These are phyloP conservation scores for Fraxinus sp. DNA, from an alignment of 305 asterid species.

Conservation along the genomic window DNA sequence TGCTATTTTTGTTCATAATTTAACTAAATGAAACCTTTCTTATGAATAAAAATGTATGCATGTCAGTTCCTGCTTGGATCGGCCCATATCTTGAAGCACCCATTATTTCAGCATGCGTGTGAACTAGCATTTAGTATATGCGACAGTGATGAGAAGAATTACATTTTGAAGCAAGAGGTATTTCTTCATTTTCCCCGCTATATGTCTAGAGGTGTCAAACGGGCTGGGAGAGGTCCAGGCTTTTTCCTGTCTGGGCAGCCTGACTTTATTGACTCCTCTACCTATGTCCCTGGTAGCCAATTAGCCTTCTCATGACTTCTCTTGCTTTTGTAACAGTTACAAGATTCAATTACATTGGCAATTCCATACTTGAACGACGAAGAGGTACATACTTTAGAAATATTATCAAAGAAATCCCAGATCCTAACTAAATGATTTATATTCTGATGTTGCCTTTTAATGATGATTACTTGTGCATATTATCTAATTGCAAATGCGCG, in stretches of 20 bases:
- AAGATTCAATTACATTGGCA: constrained; percentile 45
- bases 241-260: not conserved
- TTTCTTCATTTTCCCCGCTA: not conserved
- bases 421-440: not conserved
- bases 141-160: constrained; percentile 39
- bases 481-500: not conserved
- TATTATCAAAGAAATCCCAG: not conserved
- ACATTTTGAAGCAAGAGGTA: constrained; percentile 74
- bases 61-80: constrained; percentile 92
- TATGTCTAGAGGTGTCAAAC: not conserved
- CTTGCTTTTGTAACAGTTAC: constrained; percentile 43
- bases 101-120: constrained; percentile 59
- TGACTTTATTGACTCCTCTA: constrained; percentile 1
- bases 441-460: not conserved
- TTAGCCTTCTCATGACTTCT: constrained; percentile 20
- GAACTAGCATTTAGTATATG: constrained; percentile 71
- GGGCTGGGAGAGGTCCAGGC: not conserved
- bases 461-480: not conserved
- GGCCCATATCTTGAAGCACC: constrained; percentile 82
- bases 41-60: constrained; percentile 14
- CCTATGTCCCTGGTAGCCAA: not conserved
- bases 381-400: constrained; percentile 54
- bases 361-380: constrained; percentile 48
- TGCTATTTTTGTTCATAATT: not conserved
- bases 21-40: not conserved